Conservation (phyloP, 805 yeast species). For the Metschnikowia borealis region DNA sequence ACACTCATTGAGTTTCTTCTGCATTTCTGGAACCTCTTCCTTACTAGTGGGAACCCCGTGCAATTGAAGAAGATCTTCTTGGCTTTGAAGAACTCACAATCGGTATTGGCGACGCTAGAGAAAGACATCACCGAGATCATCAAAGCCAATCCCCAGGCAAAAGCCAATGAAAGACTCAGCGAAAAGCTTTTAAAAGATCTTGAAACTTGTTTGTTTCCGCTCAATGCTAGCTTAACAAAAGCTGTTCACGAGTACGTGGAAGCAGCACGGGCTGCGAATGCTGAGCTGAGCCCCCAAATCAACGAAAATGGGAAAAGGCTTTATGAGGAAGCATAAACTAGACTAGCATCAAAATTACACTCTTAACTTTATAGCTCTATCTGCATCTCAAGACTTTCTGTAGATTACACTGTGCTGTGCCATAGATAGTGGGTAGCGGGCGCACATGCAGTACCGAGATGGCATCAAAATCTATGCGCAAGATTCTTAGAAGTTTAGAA, state of each 20-base stretch:
- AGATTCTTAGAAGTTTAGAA: neutral
- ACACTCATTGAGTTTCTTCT: slow-evolving; percentile 41
- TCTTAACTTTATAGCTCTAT: neutral
- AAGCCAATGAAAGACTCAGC: slow-evolving; percentile 26
- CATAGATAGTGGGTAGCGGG: neutral
- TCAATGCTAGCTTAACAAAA: slow-evolving; percentile 29
- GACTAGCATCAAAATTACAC: neutral
- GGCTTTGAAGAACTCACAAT: slow-evolving; percentile 34
- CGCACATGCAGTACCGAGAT: slow-evolving; percentile 12
- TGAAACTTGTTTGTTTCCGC: slow-evolving; percentile 28
- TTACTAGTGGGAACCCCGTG: slow-evolving; percentile 33
- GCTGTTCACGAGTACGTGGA: slow-evolving; percentile 34
- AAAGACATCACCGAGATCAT: slow-evolving; percentile 18
- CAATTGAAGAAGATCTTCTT: slow-evolving; percentile 37
- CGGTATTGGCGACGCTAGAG: slow-evolving; percentile 26
- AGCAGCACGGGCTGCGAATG: slow-evolving; percentile 23
- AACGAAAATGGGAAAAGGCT: slow-evolving; percentile 37
- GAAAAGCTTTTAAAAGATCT: slow-evolving; percentile 34
- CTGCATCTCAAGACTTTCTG: neutral
- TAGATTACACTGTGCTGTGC: neutral
- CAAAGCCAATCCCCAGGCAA: slow-evolving; percentile 15
- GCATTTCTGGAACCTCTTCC: slow-evolving; percentile 40
- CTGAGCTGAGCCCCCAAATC: slow-evolving; percentile 18
- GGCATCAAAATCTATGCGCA: slow-evolving; percentile 8
- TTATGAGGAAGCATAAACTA: slow-evolving; percentile 9